Evolutionary conservation across 805 yeast species (phyloP).

Genomic region (Wickerhamomyces queroliae): DNA sequence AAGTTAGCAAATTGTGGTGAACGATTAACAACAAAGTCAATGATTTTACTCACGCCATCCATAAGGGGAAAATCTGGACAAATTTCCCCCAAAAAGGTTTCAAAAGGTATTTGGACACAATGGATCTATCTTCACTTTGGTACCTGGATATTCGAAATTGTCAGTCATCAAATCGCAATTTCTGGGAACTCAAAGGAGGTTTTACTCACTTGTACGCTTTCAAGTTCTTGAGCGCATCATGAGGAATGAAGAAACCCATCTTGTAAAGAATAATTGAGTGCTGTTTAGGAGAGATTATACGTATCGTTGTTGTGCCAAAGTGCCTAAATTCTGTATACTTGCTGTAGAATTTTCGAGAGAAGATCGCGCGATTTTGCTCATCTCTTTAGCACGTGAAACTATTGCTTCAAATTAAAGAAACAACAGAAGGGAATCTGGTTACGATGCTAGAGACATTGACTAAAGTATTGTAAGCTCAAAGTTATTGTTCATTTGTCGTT

Average conservation of each 20-base stretch:
- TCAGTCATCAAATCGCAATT: neutral
- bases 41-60: conserved; percentile 57
- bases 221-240: conserved; percentile 41
- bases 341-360: too few species aligned
- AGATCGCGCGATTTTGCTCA: too few species aligned
- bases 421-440: too few species aligned
- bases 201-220: conserved; percentile 42
- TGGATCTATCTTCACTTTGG: conserved; percentile 75
- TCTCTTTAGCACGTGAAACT: too few species aligned
- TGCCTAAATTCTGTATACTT: too few species aligned
- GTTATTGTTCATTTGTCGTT: neutral
- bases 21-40: neutral
- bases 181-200: neutral
- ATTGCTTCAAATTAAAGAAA: too few species aligned
- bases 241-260: conserved; percentile 68
- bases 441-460: too few species aligned
- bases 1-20: neutral
- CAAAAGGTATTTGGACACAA: conserved; percentile 65
- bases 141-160: conserved; percentile 32
- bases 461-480: too few species aligned
- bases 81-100: conserved; percentile 80
- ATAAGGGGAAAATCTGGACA: conserved; percentile 69
- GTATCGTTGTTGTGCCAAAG: too few species aligned
- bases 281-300: too few species aligned
- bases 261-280: too few species aligned